Conservation (phyloP, 345 rosid genomes). For the Gossypium raimondii region DNA sequence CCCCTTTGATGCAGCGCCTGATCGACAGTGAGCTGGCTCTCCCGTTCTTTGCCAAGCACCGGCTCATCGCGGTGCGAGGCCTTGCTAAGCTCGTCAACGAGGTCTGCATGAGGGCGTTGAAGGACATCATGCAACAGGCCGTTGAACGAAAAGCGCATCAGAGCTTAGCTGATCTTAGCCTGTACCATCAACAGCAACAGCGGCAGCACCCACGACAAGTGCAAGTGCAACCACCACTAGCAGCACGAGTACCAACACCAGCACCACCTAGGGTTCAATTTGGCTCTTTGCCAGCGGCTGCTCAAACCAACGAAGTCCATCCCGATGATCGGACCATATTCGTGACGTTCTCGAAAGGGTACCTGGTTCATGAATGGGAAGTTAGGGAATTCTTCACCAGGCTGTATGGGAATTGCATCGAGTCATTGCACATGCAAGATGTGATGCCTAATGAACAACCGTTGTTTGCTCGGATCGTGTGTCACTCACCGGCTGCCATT, state of each 20-base stretch:
- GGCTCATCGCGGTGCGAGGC: conserved; percentile 24
- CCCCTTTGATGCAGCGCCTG: conserved; percentile 30
- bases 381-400: conserved; percentile 38
- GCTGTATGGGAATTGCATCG: conserved; percentile 43
- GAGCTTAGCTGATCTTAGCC: conserved; percentile 10
- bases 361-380: conserved; percentile 49
- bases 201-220: not conserved
- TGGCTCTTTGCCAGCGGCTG: not conserved
- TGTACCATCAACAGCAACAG: not conserved
- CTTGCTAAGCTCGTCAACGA: conserved; percentile 22
- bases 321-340: conserved; percentile 54
- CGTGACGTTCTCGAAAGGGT: conserved; percentile 60
- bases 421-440: conserved; percentile 53
- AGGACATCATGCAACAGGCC: conserved; percentile 39
- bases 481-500: conserved; percentile 24
- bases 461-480: conserved; percentile 42
- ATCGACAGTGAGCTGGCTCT: conserved; percentile 31
- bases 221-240: not conserved
- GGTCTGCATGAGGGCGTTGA: conserved; percentile 36
- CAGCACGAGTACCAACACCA: too few relatives aligned
- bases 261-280: not conserved
- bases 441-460: conserved; percentile 37
- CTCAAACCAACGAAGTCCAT: conserved; percentile 8
- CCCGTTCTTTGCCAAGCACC: conserved; percentile 22
- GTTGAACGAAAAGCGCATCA: conserved; percentile 21